phyloP scores from a whole-genome alignment of 2,329 filamentous ascomycete species.

The Eutypa lata region DNA sequence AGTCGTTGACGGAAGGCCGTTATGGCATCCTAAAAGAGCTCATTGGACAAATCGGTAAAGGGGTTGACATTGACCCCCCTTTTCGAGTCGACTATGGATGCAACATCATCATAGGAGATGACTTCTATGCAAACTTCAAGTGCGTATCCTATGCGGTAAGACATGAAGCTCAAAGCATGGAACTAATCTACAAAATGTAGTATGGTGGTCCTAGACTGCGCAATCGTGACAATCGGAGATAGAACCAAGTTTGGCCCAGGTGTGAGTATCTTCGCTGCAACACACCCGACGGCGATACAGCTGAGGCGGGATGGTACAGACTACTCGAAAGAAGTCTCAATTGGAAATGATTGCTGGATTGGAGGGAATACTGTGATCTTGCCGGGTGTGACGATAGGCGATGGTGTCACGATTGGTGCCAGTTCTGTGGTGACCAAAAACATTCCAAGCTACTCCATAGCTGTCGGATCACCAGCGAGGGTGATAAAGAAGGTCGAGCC shows the following conservation, averaged over 20 bases:
- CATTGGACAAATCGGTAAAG: conserved; percentile 47
- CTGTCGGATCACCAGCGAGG: conserved; percentile 44
- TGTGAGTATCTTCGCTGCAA: conserved; percentile 67
- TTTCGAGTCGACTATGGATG: conserved; percentile 63
- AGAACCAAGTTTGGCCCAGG: conserved; percentile 70
- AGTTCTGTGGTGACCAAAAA: conserved; percentile 48
- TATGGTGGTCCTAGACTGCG: conserved; percentile 69
- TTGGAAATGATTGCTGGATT: conserved; percentile 55
- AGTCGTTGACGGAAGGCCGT: conserved; percentile 35
- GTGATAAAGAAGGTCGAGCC: conserved; percentile 45
- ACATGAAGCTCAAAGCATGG: too few relatives aligned
- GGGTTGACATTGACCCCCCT: conserved; percentile 58
- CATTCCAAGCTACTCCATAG: conserved; percentile 45
- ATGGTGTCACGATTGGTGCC: conserved; percentile 49
- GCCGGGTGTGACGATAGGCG: conserved; percentile 50
- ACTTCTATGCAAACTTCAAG: conserved; percentile 64
- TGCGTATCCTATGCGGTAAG: conserved; percentile 11
- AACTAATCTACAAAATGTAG: conserved; percentile 20
- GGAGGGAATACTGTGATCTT: conserved; percentile 48
- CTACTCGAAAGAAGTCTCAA: conserved; percentile 43
- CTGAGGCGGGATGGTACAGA: conserved; percentile 45
- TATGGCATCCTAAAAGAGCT: conserved; percentile 46
- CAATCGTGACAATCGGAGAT: conserved; percentile 64
- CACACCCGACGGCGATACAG: conserved; percentile 64
- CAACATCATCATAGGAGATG: conserved; percentile 59